Evolutionary conservation across 2,329 filamentous ascomycete genomes (phyloP).

Genomic region (Fusarium ramigenum): DNA sequence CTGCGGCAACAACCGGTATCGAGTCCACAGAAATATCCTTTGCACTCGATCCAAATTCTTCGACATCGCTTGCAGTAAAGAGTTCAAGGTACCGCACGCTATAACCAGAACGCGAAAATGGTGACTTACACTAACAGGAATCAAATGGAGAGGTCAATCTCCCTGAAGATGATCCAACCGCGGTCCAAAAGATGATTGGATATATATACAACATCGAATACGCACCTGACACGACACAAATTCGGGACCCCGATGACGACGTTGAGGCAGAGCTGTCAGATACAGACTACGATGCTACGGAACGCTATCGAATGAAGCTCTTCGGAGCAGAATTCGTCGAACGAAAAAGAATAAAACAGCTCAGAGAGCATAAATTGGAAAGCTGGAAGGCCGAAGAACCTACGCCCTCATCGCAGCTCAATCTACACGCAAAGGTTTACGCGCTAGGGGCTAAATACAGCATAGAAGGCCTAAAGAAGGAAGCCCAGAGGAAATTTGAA

Average conservation of each 20-base stretch:
- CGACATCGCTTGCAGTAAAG: no score
- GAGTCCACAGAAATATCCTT: no score
- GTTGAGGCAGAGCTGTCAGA: background rate
- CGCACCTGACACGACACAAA: no score
- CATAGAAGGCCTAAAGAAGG: fast-evolving
- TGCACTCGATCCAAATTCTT: no score
- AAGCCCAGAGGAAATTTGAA: fast-evolving
- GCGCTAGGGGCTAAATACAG: background rate
- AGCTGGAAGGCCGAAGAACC: background rate
- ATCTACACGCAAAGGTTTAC: background rate
- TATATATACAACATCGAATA: slow-evolving; percentile 17
- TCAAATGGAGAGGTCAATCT: no score
- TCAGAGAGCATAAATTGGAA: background rate
- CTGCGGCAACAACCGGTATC: background rate
- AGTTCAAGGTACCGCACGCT: no score
- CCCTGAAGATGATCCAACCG: no score
- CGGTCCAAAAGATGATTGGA: slow-evolving; percentile 1
- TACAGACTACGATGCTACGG: background rate
- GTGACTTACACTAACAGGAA: no score
- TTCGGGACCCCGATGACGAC: no score
- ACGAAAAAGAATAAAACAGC: background rate
- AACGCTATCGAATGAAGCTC: background rate
- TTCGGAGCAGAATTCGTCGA: fast-evolving
- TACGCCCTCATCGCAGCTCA: no score
- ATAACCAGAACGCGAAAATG: no score